Percentiles rank a stretch among this genome's conserved stretches.
phyloP scores from a whole-genome alignment of 768 basidiomycete genomes.

The Mycena latifolia region DNA sequence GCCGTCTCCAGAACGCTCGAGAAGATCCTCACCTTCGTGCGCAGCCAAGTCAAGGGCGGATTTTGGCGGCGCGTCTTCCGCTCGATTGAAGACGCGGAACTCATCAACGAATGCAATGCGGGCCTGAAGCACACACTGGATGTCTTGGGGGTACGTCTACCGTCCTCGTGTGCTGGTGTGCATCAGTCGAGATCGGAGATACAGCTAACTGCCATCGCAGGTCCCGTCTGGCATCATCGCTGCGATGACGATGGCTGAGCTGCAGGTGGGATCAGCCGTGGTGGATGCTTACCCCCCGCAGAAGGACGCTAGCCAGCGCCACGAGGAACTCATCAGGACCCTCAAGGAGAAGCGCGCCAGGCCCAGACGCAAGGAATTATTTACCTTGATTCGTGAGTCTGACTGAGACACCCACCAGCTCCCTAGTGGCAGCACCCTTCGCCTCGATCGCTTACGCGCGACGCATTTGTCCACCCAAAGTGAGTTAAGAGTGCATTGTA shows the following conservation, averaged over 20 bases:
- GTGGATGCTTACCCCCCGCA: background rate
- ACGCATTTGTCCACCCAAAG: too few species aligned
- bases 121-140: conserved; percentile 31
- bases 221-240: conserved; percentile 30
- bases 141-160: conserved; percentile 26
- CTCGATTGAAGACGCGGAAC: conserved; percentile 30
- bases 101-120: conserved; percentile 23
- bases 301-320: conserved; percentile 27
- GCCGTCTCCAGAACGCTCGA: conserved; percentile 25
- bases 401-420: too few species aligned
- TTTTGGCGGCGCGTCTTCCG: conserved; percentile 22
- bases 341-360: conserved; percentile 26
- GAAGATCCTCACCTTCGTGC: conserved; percentile 25
- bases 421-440: too few species aligned
- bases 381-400: too few species aligned
- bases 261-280: conserved; percentile 28
- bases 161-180: background rate
- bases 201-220: conserved; percentile 16
- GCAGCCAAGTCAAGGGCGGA: conserved; percentile 25
- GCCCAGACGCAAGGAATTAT: too few species aligned
- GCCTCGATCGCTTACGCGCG: too few species aligned
- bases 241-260: conserved; percentile 31
- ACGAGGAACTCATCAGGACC: conserved; percentile 33
- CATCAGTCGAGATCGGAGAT: too few species aligned
- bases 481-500: too few species aligned